A percentile compares a stretch with the other conserved stretches of the same genome.
Evolutionary conservation across 768 basidiomycete genomes (phyloP).

Genomic region (Hortiboletus campestris): DNA sequence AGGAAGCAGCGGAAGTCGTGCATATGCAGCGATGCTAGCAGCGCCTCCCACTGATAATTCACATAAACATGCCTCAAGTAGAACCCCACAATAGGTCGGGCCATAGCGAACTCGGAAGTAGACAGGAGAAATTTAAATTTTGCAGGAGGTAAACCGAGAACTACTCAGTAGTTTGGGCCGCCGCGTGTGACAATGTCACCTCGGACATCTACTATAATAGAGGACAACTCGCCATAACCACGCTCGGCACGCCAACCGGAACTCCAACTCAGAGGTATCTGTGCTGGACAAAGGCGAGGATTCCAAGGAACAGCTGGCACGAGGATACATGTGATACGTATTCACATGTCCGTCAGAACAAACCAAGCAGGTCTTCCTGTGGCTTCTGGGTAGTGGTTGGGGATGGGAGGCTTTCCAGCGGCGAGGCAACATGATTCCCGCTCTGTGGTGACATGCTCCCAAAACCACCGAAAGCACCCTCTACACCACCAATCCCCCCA

Average conservation of each 20-base stretch:
- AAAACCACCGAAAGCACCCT: conserved; percentile 19
- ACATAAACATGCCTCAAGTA: not conserved
- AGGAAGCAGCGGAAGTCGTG: not conserved
- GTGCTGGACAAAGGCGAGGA: not conserved
- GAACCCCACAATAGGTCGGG: too few relatives aligned
- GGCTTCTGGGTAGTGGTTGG: conserved; percentile 30
- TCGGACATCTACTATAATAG: too few relatives aligned
- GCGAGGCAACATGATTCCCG: conserved; percentile 4
- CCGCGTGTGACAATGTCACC: too few relatives aligned
- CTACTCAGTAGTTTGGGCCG: too few relatives aligned
- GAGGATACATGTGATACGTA: not conserved
- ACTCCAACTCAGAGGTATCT: not conserved
- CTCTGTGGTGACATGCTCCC: conserved; percentile 11
- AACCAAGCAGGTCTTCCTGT: conserved; percentile 54
- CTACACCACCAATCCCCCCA: conserved; percentile 11
- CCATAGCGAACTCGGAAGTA: not conserved
- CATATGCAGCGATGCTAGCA: not conserved
- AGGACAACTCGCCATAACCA: too few relatives aligned
- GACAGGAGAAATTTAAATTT: not conserved
- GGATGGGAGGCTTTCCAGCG: conserved; percentile 23
- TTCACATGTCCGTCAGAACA: conserved; percentile 41
- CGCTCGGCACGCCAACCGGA: not conserved
- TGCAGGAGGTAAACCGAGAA: not conserved
- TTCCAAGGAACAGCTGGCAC: not conserved
- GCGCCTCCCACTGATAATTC: not conserved